Conservation (phyloP, 805 yeast species). For the Myxozyma melibiosi region DNA sequence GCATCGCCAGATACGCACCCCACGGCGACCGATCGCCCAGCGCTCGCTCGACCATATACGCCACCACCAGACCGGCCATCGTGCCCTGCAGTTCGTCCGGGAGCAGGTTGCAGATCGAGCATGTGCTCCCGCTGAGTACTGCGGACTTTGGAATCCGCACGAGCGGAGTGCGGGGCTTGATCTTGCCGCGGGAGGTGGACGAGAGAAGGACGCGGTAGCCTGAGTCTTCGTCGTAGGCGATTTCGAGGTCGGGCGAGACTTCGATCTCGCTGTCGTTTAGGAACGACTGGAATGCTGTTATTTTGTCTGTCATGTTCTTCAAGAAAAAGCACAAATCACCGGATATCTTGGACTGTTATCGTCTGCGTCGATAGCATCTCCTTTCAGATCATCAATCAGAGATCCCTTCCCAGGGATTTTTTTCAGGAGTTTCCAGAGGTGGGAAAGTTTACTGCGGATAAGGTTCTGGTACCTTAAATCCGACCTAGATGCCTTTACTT, state of each 20-base stretch:
- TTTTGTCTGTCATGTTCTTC: constrained; percentile 9
- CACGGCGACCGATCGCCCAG: constrained; percentile 75
- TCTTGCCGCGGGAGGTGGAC: constrained; percentile 32
- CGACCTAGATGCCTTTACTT: no score
- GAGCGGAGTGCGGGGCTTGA: constrained; percentile 32
- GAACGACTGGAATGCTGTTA: constrained; percentile 12
- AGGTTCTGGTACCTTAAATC: no score
- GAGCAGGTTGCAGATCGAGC: constrained; percentile 64
- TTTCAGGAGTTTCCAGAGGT: no score
- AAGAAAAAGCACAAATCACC: background rate
- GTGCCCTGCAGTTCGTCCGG: constrained; percentile 54
- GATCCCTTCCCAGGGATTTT: no score
- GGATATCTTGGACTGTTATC: no score
- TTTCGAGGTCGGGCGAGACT: constrained; percentile 14
- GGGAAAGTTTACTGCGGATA: no score
- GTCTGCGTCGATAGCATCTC: no score
- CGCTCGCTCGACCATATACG: constrained; percentile 70
- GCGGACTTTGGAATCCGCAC: constrained; percentile 41
- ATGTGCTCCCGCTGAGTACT: constrained; percentile 43
- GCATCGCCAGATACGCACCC: constrained; percentile 62
- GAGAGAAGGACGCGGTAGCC: constrained; percentile 20
- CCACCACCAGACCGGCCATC: constrained; percentile 63
- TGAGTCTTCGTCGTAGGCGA: constrained; percentile 13
- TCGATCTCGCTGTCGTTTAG: constrained; percentile 11
- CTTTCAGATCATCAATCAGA: no score